phyloP scores from a whole-genome alignment of 768 basidiomycete genomes.

The Suillus tomentosus region DNA sequence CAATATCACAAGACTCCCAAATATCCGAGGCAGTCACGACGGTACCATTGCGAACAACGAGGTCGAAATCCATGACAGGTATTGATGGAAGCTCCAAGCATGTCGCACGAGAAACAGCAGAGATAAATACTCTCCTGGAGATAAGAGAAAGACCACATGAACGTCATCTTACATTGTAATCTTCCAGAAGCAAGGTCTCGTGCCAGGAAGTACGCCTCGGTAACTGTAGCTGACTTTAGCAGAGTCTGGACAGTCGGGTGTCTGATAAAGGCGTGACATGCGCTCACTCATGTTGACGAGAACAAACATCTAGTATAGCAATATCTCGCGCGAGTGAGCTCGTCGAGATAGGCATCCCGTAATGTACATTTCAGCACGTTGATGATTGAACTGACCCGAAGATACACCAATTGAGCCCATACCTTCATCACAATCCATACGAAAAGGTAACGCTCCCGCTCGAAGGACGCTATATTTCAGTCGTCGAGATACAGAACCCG shows the following conservation, averaged over 20 bases:
- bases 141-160: slow-evolving; percentile 9
- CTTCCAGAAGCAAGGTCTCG: slow-evolving; percentile 6
- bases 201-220: background rate
- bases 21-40: slow-evolving; percentile 22
- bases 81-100: background rate
- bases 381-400: background rate
- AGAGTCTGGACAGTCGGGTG: background rate
- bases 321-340: background rate
- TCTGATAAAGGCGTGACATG: background rate
- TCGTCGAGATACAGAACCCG: no score
- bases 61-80: slow-evolving; percentile 18
- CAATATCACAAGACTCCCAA: slow-evolving; percentile 29
- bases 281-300: background rate
- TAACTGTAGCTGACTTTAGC: background rate
- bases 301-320: background rate
- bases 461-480: no score
- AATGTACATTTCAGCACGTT: background rate
- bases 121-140: slow-evolving; percentile 5
- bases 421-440: background rate
- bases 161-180: background rate
- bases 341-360: background rate
- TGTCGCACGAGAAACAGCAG: no score
- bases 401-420: background rate
- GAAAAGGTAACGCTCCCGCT: background rate
- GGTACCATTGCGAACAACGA: slow-evolving; percentile 19